These are phyloP conservation scores for Pichia sp. DNA, from an alignment of 1,139 yeast species.

Conservation along the genomic window DNA sequence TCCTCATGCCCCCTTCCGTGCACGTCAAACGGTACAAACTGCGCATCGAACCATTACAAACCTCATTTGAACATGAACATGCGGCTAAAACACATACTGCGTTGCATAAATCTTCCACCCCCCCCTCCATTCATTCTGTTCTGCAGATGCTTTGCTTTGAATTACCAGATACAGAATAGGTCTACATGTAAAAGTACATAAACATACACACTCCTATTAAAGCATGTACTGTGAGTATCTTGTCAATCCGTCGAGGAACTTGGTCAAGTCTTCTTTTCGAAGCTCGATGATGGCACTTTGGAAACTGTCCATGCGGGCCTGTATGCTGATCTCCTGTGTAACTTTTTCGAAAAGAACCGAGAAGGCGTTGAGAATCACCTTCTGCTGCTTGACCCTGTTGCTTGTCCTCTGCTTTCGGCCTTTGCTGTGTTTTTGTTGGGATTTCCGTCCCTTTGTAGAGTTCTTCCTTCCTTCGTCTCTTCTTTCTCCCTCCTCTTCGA, in stretches of 20 bases:
- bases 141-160: neutral
- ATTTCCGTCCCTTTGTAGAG: constrained; percentile 19
- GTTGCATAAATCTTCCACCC: neutral
- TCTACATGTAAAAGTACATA: neutral
- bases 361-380: constrained; percentile 63
- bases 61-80: too few relatives aligned
- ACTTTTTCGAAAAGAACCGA: constrained; percentile 65
- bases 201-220: neutral
- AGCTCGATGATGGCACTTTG: constrained; percentile 93
- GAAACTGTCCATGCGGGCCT: constrained; percentile 87
- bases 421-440: constrained; percentile 28
- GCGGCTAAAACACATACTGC: too few relatives aligned
- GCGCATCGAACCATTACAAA: too few relatives aligned
- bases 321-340: constrained; percentile 77
- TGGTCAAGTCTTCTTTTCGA: constrained; percentile 78
- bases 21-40: too few relatives aligned
- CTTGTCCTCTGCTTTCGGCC: neutral
- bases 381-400: constrained; percentile 29
- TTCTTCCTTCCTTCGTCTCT: constrained; percentile 29
- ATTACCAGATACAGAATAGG: neutral
- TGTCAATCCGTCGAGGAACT: constrained; percentile 72
- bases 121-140: neutral
- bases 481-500: neutral
- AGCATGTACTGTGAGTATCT: constrained; percentile 21
- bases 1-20: too few relatives aligned